Evolutionary conservation across 148 eudicot genomes (phyloP).

Genomic region (Nepenthes gracilis): DNA sequence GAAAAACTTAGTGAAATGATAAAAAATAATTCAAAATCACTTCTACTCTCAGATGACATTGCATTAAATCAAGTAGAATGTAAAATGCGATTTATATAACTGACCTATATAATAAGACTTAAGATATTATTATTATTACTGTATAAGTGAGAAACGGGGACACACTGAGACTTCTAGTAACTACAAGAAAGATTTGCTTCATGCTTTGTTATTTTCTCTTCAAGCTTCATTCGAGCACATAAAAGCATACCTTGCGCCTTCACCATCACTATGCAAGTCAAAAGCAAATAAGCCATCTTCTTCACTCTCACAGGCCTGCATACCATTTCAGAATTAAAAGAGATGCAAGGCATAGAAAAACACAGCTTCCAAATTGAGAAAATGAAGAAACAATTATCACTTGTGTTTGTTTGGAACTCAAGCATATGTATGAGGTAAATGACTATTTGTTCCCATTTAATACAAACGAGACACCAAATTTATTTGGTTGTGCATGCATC

Average conservation of each 20-base stretch:
- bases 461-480: too few relatives aligned
- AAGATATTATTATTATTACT: too few relatives aligned
- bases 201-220: too few relatives aligned
- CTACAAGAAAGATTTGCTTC: not conserved
- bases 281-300: slow-evolving; percentile 83
- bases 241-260: slow-evolving; percentile 55
- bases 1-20: not conserved
- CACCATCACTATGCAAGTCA: slow-evolving; percentile 94
- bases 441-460: too few relatives aligned
- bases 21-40: too few relatives aligned
- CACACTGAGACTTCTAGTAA: not conserved
- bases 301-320: slow-evolving; percentile 70
- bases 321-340: not conserved
- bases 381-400: not conserved
- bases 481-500: too few relatives aligned
- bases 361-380: not conserved
- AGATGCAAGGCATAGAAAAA: not conserved
- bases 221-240: not conserved
- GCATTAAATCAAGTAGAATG: not conserved
- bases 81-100: too few relatives aligned
- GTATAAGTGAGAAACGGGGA: not conserved
- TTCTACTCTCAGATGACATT: not conserved
- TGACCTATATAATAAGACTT: too few relatives aligned
- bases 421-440: too few relatives aligned
- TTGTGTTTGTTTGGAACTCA: too few relatives aligned